Base-by-base conservation (phyloP, 2,329 filamentous ascomycete genomes). In the Verticillium longisporum region DNA sequence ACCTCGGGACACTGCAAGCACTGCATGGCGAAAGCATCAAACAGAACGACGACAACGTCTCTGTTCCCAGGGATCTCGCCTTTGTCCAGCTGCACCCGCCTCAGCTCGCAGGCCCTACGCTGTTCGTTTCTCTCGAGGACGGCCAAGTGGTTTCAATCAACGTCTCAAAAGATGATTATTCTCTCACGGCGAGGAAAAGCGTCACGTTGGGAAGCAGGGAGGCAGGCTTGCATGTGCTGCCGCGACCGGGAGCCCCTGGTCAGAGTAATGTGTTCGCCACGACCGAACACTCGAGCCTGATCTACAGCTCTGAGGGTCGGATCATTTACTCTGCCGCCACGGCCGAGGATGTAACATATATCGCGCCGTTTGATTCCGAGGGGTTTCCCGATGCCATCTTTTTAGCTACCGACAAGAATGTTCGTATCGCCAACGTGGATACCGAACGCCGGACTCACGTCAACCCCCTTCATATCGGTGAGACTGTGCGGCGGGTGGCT, bases 241-340 rank as follows among this genome's bases (percentile, higher is more conserved):
- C 92, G 0, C 84, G 62, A 13, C 60, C 62, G 11, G 62, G 88
- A 58, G 79, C 80, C 1, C 78, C 88, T 56, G 85, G 83, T 0
- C 77, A 91, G 0, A 90, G 83, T 71, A 96, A 90, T 67, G 88
- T 99, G 0, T 96, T 99, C 71, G 92, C 92, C 0, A 96, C 92
- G 0, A 97, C 92, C 61, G 95, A 99, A 69, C 92, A 97, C 70
- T 91, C 95, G 0, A 97, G 91, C 65, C 76, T 99, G 60, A 97
- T 99, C 57, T 97, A 99, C 71, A 90, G 90, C 9, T 87, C 88
- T 0, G 92, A 97, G 70, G 91, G 90, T 1, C 85, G 93, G 26
- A 89, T 97, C 50, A 87, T 97, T 1, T 99, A 96, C 75, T 97
- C 93, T 4, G 93, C 95, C 1, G 91, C 97, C 1, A 97, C 94